Evolutionary conservation across 2,329 filamentous ascomycete species (phyloP).

Genomic region (Colletotrichum musae): DNA sequence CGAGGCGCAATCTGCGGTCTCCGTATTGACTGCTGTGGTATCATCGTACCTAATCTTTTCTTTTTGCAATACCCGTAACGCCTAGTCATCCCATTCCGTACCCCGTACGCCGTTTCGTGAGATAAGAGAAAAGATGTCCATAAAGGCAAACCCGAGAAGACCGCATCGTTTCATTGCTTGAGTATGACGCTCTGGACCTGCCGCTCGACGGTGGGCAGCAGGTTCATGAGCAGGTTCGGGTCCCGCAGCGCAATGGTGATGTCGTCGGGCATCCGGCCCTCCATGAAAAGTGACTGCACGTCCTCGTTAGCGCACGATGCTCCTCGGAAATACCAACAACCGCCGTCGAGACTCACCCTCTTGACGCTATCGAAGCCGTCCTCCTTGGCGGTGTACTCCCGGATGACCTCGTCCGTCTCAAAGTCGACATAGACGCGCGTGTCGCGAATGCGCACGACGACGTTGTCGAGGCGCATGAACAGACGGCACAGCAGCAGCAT

Average conservation of each 20-base stretch:
- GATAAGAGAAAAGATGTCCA: background rate
- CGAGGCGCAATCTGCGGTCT: background rate
- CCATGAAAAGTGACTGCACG: conserved; percentile 63
- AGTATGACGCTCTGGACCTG: conserved; percentile 65
- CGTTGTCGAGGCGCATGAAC: conserved; percentile 94
- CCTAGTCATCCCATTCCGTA: background rate
- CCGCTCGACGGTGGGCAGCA: conserved; percentile 80
- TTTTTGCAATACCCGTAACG: conserved; percentile 33
- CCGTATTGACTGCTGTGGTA: conserved; percentile 10
- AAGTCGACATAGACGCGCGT: conserved; percentile 96
- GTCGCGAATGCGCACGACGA: conserved; percentile 88
- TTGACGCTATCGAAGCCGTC: conserved; percentile 83
- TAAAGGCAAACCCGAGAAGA: background rate
- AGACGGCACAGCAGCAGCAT: conserved; percentile 88
- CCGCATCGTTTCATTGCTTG: conserved; percentile 7
- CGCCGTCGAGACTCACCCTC: conserved; percentile 64
- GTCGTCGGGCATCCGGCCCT: conserved; percentile 75
- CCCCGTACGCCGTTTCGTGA: conserved; percentile 21
- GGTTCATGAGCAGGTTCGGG: conserved; percentile 79
- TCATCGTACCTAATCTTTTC: conserved; percentile 23
- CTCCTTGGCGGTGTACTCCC: conserved; percentile 93
- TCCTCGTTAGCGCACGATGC: conserved; percentile 42
- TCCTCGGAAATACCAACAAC: background rate
- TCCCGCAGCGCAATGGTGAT: conserved; percentile 84
- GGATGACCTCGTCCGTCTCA: conserved; percentile 80